Base-by-base conservation (phyloP, 495 filamentous ascomycete species). In the Emericellopsis terricola region DNA sequence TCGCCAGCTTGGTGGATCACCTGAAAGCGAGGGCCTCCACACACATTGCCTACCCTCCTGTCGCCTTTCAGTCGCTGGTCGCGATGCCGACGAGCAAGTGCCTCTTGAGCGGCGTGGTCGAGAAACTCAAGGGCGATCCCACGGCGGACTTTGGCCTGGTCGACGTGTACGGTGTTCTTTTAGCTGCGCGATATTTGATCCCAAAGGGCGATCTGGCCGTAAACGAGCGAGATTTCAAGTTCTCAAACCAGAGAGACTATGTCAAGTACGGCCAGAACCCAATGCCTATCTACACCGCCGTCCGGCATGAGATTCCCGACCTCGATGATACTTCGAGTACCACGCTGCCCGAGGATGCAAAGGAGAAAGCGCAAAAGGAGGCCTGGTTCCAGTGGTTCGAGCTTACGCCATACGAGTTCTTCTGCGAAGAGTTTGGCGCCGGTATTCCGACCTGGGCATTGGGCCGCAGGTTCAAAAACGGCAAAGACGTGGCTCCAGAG, bases 311-410 rank as follows among this genome's bases (percentile, higher is more conserved):
- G 50, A 94, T 96, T n/a, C 89, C 89, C 0, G 52, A 76, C 9
- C 50, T 68, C 21, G 11, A 11, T 11, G 6, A 6, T 6, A 6
- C 23, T 11, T 6, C 6, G 6, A 26, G 6, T 11, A 26, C 23
- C 11, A 26, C 23, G 23, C 23, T 11, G 6, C 20, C 19, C 17
- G 33, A 17, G 6, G 19, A 24, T 4, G 4, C 13, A 2, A 21
- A 15, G 13, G 67, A 68, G 36, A 65, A 71, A 33, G 76, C 82
- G 2, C 73, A 69, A 42, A 66, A 64, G 33, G 73, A 89, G 48
- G 65, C 81, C 2, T 97, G 85, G 81, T 97, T 97, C 42, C 87
- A 97, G 45, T 97, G 89, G 89, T 96, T 93, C 43, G 89, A 97
- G 41, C 73, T 86, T 38, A 92, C 83, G 0, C 89, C 89, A 0